These are phyloP conservation scores for Lodderomyces jiufengensis DNA, from an alignment of 1,139 yeast genomes.

Conservation along the genomic window DNA sequence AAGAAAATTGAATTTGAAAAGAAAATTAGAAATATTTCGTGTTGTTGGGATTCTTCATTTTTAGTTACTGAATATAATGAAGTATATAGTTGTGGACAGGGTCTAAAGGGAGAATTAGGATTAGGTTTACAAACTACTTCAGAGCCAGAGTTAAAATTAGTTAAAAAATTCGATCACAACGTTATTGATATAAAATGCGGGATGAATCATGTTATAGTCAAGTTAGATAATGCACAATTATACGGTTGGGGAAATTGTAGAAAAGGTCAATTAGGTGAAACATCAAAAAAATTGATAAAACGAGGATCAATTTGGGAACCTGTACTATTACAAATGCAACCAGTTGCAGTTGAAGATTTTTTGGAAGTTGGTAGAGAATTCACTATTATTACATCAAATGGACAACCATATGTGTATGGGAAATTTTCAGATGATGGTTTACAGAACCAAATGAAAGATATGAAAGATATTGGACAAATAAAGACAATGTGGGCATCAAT, in stretches of 20 bases:
- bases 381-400: slow-evolving; percentile 22
- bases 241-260: slow-evolving; percentile 85
- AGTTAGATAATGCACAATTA: slow-evolving; percentile 33
- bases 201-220: slow-evolving; percentile 53
- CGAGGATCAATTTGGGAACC: slow-evolving; percentile 24
- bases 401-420: slow-evolving; percentile 1
- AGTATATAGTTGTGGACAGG: slow-evolving; percentile 57
- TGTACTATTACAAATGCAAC: slow-evolving; percentile 18
- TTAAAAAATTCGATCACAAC: slow-evolving; percentile 14
- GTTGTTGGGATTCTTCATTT: slow-evolving; percentile 80
- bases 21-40: slow-evolving; percentile 36
- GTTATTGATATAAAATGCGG: slow-evolving; percentile 39
- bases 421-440: too few relatives aligned
- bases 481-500: slow-evolving; percentile 81
- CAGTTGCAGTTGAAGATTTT: slow-evolving; percentile 13
- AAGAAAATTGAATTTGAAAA: background rate
- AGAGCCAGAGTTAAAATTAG: slow-evolving; percentile 6
- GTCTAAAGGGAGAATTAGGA: slow-evolving; percentile 76
- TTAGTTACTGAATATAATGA: slow-evolving; percentile 40
- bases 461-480: slow-evolving; percentile 13
- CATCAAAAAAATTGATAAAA: slow-evolving; percentile 12
- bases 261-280: slow-evolving; percentile 62
- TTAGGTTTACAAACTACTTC: slow-evolving; percentile 31
- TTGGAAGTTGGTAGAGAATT: slow-evolving; percentile 45
- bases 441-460: too few relatives aligned